Conservation (phyloP, 148 eudicot genomes). For the Dysphania ambrosioides region DNA sequence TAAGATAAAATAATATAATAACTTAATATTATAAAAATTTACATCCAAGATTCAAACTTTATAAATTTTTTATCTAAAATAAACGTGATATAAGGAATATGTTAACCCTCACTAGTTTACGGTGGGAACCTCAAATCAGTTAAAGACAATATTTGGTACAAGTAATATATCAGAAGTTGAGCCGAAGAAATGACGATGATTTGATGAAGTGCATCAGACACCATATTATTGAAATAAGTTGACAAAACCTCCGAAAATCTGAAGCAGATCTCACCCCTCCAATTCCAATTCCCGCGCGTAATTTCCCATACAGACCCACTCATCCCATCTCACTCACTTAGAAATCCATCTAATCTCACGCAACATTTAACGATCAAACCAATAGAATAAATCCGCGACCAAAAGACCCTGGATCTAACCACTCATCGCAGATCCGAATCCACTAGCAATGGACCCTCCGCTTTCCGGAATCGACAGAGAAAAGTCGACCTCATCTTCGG, state of each 20-base stretch:
- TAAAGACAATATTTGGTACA: no score
- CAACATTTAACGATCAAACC: not conserved
- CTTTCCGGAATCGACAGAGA: conserved; percentile 57
- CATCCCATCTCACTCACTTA: not conserved
- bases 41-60: no score
- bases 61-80: no score
- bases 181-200: not conserved
- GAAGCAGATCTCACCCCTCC: not conserved
- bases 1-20: no score
- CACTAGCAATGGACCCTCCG: conserved; percentile 67
- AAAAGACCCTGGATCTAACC: conserved; percentile 10
- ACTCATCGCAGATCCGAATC: conserved; percentile 29
- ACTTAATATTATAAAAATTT: no score
- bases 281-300: conserved; percentile 10
- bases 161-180: not conserved
- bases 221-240: not conserved
- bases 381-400: not conserved
- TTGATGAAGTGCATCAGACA: not conserved
- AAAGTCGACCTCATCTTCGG: conserved; percentile 45
- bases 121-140: no score
- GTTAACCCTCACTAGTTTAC: no score
- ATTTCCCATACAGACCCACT: not conserved
- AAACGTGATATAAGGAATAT: no score
- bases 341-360: not conserved
- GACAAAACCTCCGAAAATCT: not conserved